Conservation (phyloP, 2,329 filamentous ascomycete genomes). For the Pseudocercospora musae region DNA sequence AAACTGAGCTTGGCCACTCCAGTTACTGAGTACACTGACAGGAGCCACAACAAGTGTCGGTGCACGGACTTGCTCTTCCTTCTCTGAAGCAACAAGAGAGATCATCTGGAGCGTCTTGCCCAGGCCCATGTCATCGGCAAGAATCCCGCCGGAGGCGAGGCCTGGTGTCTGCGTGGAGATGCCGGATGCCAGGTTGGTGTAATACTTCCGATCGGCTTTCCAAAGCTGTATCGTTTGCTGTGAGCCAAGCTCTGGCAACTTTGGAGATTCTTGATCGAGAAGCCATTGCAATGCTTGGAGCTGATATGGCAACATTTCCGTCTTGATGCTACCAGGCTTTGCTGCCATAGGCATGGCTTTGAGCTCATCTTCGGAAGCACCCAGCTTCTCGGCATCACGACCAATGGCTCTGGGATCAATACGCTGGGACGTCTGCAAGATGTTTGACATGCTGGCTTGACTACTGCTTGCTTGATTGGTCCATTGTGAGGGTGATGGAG, state of each 20-base stretch:
- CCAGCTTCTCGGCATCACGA: conserved; percentile 66
- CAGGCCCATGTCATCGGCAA: conserved; percentile 90
- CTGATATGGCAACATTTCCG: conserved; percentile 75
- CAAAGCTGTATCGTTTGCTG: conserved; percentile 71
- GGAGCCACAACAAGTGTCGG: conserved; percentile 81
- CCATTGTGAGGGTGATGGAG: conserved; percentile 16
- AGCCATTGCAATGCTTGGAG: conserved; percentile 79
- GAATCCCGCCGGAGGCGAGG: conserved; percentile 75
- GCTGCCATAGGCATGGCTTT: conserved; percentile 68
- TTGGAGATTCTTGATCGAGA: conserved; percentile 68
- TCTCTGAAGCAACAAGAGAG: conserved; percentile 66
- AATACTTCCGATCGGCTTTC: conserved; percentile 57
- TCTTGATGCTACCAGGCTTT: conserved; percentile 63
- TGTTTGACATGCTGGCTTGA: conserved; percentile 55
- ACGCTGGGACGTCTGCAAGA: conserved; percentile 63
- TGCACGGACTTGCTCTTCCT: conserved; percentile 34
- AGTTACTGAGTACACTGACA: conserved; percentile 85
- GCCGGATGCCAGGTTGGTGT: conserved; percentile 68
- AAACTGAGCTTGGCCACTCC: conserved; percentile 72
- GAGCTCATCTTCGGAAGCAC: conserved; percentile 67
- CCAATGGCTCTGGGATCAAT: conserved; percentile 65
- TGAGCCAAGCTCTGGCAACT: conserved; percentile 58
- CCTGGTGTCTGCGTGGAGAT: conserved; percentile 60
- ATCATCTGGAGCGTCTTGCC: conserved; percentile 88
- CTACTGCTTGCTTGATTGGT: conserved; percentile 12